Conservation (phyloP, 768 basidiomycete genomes). For the Mycena filopes region DNA sequence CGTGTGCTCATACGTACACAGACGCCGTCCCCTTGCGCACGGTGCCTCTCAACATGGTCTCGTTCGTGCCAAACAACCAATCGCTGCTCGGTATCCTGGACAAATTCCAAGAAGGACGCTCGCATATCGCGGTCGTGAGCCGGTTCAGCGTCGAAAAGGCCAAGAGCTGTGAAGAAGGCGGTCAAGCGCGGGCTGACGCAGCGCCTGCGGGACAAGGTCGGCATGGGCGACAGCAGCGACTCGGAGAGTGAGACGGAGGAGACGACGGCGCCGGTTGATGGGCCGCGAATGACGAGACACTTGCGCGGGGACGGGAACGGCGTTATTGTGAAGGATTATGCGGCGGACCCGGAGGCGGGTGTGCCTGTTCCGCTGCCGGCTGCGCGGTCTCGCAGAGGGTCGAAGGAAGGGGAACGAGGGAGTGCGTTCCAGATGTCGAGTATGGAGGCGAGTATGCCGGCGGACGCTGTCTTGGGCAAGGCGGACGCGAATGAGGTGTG, state of each 20-base stretch:
- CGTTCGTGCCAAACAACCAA: constrained; percentile 88
- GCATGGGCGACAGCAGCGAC: constrained; percentile 67
- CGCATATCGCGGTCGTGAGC: constrained; percentile 94
- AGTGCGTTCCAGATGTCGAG: constrained; percentile 40
- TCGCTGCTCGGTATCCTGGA: constrained; percentile 88
- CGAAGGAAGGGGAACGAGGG: constrained; percentile 23
- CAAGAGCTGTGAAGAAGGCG: constrained; percentile 82
- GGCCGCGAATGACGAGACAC: constrained; percentile 20
- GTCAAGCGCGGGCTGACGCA: constrained; percentile 85
- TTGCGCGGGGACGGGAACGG: constrained; percentile 39
- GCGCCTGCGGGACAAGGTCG: constrained; percentile 78
- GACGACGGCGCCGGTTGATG: constrained; percentile 2
- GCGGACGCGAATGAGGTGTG: constrained; percentile 64
- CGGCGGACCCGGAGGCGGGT: constrained; percentile 34
- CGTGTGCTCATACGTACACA: constrained; percentile 32
- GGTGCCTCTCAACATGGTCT: constrained; percentile 87
- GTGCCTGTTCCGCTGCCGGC: constrained; percentile 12
- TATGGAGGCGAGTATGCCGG: constrained; percentile 72
- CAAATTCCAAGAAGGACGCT: constrained; percentile 89
- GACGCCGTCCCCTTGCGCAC: constrained; percentile 86
- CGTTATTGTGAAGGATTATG: constrained; percentile 41
- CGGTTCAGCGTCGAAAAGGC: constrained; percentile 79
- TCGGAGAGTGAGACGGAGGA: constrained; percentile 32
- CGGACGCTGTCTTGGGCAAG: constrained; percentile 71
- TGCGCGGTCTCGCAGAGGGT: constrained; percentile 3